phyloP scores from a whole-genome alignment of 1,284 basidiomycete species.

The Papiliotrema flavescens region DNA sequence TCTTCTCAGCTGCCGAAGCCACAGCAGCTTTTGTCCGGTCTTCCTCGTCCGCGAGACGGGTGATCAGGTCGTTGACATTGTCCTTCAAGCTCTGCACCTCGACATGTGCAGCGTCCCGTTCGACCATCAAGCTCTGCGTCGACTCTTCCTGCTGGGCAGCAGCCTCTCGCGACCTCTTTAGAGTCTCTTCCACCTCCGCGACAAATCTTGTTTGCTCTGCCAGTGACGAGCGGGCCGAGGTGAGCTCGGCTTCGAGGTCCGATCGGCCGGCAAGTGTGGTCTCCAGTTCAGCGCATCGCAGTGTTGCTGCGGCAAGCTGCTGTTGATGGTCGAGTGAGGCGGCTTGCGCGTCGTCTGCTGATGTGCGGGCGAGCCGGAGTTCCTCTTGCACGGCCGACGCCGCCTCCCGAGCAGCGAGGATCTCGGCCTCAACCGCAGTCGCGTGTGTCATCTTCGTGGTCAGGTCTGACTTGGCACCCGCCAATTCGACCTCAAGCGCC shows the following conservation, averaged over 20 bases:
- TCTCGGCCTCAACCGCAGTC: neutral
- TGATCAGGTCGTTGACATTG: neutral
- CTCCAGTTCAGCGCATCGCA: neutral
- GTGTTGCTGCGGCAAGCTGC: neutral
- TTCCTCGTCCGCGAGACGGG: neutral
- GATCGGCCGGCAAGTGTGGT: neutral
- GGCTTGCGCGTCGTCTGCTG: neutral
- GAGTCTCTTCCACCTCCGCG: neutral
- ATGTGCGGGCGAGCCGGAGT: neutral
- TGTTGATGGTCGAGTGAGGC: neutral
- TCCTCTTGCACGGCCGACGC: neutral
- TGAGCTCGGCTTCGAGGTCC: neutral
- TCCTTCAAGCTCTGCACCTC: neutral
- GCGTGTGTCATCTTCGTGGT: neutral
- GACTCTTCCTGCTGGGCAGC: neutral
- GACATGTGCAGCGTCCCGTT: neutral
- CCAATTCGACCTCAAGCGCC: neutral
- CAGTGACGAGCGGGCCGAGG: neutral
- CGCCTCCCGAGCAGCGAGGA: neutral
- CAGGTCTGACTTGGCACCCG: neutral
- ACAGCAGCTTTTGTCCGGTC: slow-evolving; percentile 1
- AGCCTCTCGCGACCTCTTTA: neutral
- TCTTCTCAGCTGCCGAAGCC: neutral
- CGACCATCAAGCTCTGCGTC: neutral
- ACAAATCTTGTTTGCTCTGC: neutral